Conservation (phyloP, 225 moss, liverwort and hornwort genomes). For the Bryoerythrophyllum caledonicum region DNA sequence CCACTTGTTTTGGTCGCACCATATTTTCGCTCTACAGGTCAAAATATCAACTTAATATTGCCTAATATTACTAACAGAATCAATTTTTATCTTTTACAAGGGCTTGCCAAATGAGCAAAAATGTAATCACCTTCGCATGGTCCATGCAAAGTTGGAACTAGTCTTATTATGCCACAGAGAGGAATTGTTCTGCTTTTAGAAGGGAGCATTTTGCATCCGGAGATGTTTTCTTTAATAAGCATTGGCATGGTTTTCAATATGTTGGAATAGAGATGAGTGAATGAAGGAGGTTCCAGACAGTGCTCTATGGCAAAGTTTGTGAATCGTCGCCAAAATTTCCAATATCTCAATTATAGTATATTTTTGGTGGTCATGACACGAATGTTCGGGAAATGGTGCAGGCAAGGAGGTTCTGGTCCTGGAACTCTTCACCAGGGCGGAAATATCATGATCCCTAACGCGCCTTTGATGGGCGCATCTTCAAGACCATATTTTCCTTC, state of each 20-base stretch:
- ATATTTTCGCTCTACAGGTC: constrained; percentile 14
- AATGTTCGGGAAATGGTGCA: not conserved
- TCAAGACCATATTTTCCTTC: not conserved
- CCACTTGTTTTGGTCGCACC: not conserved
- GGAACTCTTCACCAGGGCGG: not conserved
- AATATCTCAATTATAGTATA: too few relatives aligned
- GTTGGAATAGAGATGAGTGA: constrained; percentile 1
- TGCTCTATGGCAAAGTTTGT: too few relatives aligned
- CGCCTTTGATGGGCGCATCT: not conserved
- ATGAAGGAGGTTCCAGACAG: not conserved
- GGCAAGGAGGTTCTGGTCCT: not conserved
- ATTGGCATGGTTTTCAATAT: constrained; percentile 4
- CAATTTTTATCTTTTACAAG: not conserved
- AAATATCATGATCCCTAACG: not conserved
- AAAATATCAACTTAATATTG: not conserved
- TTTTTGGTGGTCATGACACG: not conserved
- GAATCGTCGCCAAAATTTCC: too few relatives aligned
- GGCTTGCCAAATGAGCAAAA: constrained; percentile 1
- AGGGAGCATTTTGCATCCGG: not conserved
- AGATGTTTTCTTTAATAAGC: not conserved
- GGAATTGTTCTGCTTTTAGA: constrained; percentile 9
- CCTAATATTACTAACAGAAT: not conserved
- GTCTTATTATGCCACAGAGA: not conserved
- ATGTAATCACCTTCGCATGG: not conserved
- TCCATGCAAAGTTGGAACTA: constrained; percentile 8